These are phyloP conservation scores for Leersia perrieri DNA, from an alignment of 176 grass and related monocot genomes.

Conservation along the genomic window DNA sequence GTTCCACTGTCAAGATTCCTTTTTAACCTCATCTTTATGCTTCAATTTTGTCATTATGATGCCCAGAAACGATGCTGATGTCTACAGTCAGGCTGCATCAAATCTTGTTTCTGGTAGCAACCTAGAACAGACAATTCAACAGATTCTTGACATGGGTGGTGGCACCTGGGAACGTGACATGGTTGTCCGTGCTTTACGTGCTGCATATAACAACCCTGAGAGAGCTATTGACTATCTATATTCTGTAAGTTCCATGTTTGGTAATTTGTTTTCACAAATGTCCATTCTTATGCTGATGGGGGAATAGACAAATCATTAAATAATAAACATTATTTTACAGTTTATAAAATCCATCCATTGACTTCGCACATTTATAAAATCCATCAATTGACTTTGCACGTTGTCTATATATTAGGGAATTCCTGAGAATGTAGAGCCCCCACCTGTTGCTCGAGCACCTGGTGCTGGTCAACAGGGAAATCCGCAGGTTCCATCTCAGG, in stretches of 20 bases:
- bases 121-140: slow-evolving; percentile 80
- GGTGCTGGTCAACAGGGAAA: slow-evolving; percentile 48
- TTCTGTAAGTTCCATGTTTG: slow-evolving; percentile 61
- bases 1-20: not conserved
- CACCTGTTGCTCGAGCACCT: slow-evolving; percentile 56
- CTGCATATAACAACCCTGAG: slow-evolving; percentile 98
- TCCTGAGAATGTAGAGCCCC: slow-evolving; percentile 66
- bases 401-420: slow-evolving; percentile 62
- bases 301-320: not conserved
- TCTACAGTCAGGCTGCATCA: slow-evolving; percentile 88
- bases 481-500: slow-evolving; percentile 37
- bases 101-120: slow-evolving; percentile 80
- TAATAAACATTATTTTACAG: too few relatives aligned
- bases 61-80: slow-evolving; percentile 57
- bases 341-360: not conserved
- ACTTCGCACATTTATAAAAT: too few relatives aligned
- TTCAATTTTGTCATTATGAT: slow-evolving; percentile 8
- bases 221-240: slow-evolving; percentile 97
- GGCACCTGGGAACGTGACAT: slow-evolving; percentile 89
- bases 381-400: slow-evolving; percentile 2
- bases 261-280: not conserved
- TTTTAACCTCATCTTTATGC: not conserved
- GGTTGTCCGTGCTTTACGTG: slow-evolving; percentile 82
- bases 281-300: not conserved
- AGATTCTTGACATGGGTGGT: slow-evolving; percentile 94